Percentiles rank a stretch among this genome's conserved stretches.
Evolutionary conservation across 495 filamentous ascomycete genomes (phyloP).

Genomic region (Echria macrotheca): DNA sequence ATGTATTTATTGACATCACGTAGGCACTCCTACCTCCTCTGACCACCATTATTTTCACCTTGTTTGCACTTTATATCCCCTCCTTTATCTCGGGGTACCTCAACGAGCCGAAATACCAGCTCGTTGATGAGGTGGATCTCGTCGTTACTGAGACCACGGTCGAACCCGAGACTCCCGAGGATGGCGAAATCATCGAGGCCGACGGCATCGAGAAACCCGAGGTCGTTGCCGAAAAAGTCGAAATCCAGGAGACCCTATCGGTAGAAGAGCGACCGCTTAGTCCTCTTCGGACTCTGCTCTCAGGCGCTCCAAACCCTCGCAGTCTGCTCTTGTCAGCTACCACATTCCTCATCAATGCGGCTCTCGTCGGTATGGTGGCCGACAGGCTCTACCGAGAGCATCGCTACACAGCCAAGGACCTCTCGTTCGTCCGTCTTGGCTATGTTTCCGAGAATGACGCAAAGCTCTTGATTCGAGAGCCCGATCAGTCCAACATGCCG

Average conservation of each 20-base stretch:
- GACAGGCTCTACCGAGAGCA: conserved; percentile 71
- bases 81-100: conserved; percentile 57
- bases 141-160: conserved; percentile 47
- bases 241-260: conserved; percentile 47
- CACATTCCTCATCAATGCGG: conserved; percentile 65
- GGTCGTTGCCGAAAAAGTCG: conserved; percentile 30
- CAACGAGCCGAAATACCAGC: conserved; percentile 51
- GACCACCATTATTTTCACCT: conserved; percentile 60
- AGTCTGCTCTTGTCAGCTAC: conserved; percentile 50
- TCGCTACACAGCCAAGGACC: conserved; percentile 63
- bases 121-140: conserved; percentile 60
- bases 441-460: conserved; percentile 79
- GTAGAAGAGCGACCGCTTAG: conserved; percentile 33
- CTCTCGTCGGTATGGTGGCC: conserved; percentile 57
- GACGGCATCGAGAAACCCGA: conserved; percentile 16
- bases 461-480: conserved; percentile 78
- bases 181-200: conserved; percentile 16
- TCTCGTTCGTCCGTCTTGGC: conserved; percentile 78
- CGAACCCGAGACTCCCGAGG: conserved; percentile 18
- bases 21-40: conserved; percentile 39
- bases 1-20: conserved; percentile 13
- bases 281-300: conserved; percentile 58
- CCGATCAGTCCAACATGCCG: conserved; percentile 66
- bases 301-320: conserved; percentile 68
- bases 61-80: conserved; percentile 67